Base-by-base conservation (phyloP, 176 grass and related monocot species). In the Olyra latifolia region DNA sequence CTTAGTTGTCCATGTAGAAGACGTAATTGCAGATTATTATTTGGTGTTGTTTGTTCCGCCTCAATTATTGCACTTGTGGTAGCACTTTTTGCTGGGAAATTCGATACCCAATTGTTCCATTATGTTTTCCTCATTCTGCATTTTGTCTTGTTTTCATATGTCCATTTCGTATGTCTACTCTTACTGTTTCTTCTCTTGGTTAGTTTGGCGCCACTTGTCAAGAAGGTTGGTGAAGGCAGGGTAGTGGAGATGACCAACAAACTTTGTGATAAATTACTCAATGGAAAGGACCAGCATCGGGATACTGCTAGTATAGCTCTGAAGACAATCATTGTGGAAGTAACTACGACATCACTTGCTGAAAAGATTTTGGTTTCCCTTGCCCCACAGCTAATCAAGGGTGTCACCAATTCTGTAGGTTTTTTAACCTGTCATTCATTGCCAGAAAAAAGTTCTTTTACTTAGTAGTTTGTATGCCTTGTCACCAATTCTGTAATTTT, bases 231-330 rank as follows among this genome's bases (percentile, higher is more conserved):
- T 16, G 92, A 99, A 86, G 96, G 95, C 24, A 99, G 84, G 79
- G 89, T 95, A 62, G 74, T 95, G 69, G 92, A 99, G 47, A 99
- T 99, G 96, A 87, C 89, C 35, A 89, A 89, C 62, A 99, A 93
- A 85, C 92, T 99, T 67, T 95, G 88, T 78, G 90, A 93, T 80
- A 99, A 99, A 74, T 88, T 99, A 82, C 82, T 99, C 23, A 89
- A 93, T 58, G 96, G 96, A n/a, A 99, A 99, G 87, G 96, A 99
- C 25, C 96, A 94, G 57, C 91, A 95, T 91, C 88, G 96, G 53
- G 96, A 99, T 87, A 99, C 86, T 84, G 96, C 96, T 83, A 95
- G 92, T 80, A 99, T 99, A 87, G 96, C 90, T 65, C 47, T 99
- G 77, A 99, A 99, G 89, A 99, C 92, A 22, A 99, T 95, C 68